phyloP scores from a whole-genome alignment of 2,329 filamentous ascomycete species.

The Pseudogymnoascus sp. region DNA sequence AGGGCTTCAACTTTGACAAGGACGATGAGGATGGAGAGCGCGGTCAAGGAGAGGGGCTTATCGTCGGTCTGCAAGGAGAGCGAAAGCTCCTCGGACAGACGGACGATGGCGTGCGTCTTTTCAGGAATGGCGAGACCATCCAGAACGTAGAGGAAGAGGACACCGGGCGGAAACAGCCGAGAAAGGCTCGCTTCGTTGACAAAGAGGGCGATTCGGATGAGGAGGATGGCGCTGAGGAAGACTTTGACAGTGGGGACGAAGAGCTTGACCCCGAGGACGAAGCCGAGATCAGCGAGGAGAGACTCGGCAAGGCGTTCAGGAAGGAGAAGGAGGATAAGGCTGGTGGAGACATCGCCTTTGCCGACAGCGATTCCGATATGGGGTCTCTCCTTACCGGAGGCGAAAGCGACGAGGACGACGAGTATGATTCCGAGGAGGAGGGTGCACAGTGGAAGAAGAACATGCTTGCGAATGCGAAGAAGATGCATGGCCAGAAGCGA shows the following conservation, averaged over 20 bases:
- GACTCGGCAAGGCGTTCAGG: constrained; percentile 53
- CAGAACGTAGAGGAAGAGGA: constrained; percentile 51
- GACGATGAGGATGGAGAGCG: constrained; percentile 58
- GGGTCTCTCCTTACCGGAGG: constrained; percentile 53
- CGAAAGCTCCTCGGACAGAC: constrained; percentile 74
- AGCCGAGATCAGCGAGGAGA: constrained; percentile 50
- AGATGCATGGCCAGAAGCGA: constrained; percentile 59
- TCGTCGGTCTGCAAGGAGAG: constrained; percentile 80
- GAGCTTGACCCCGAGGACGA: constrained; percentile 43
- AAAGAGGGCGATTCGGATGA: constrained; percentile 50
- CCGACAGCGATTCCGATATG: constrained; percentile 93
- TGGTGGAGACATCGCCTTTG: constrained; percentile 75
- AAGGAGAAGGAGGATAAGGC: constrained; percentile 43
- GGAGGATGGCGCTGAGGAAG: constrained; percentile 46
- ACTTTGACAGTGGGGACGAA: constrained; percentile 47
- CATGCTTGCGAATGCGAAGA: constrained; percentile 65
- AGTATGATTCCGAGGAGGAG: constrained; percentile 61
- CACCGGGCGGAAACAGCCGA: constrained; percentile 50
- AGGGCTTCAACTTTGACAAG: constrained; percentile 67
- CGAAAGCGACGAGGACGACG: constrained; percentile 37
- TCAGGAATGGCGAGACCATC: constrained; percentile 67
- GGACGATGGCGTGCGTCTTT: constrained; percentile 76
- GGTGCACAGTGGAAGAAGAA: constrained; percentile 82
- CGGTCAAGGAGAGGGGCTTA: constrained; percentile 91
- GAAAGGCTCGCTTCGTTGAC: constrained; percentile 50